phyloP scores from a whole-genome alignment of 768 basidiomycete genomes.

The Phanerodontia chrysosporium region DNA sequence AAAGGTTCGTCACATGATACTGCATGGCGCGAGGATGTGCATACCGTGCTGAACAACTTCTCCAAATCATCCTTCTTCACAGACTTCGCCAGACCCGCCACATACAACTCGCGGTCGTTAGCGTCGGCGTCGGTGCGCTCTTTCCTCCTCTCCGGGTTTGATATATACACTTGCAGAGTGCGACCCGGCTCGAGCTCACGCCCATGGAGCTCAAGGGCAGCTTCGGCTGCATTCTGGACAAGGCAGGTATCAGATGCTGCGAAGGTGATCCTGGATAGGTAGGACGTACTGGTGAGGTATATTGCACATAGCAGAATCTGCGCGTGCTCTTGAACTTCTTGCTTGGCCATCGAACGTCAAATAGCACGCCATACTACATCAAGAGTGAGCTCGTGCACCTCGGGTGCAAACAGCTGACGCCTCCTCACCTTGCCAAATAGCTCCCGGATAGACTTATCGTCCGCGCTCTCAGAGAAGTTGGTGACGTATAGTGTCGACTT shows the following conservation, averaged over 20 bases:
- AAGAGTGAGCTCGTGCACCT: neutral
- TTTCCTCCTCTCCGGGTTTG: slow-evolving; percentile 87
- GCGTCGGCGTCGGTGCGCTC: slow-evolving; percentile 87
- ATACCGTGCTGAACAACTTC: slow-evolving; percentile 72
- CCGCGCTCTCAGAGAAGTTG: slow-evolving; percentile 85
- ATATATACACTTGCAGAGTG: slow-evolving; percentile 73
- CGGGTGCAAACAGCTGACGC: neutral
- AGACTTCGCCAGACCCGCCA: slow-evolving; percentile 80
- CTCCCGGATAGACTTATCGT: slow-evolving; percentile 70
- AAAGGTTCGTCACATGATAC: neutral
- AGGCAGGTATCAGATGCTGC: neutral
- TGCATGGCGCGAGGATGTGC: neutral
- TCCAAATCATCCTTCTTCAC: slow-evolving; percentile 74
- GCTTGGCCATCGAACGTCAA: slow-evolving; percentile 97
- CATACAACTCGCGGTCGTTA: slow-evolving; percentile 80
- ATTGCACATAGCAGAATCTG: slow-evolving; percentile 94
- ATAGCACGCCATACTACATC: slow-evolving; percentile 78
- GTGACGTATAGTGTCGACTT: slow-evolving; percentile 92
- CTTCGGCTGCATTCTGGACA: slow-evolving; percentile 60
- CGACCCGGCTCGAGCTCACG: slow-evolving; percentile 68
- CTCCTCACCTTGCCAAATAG: slow-evolving; percentile 71
- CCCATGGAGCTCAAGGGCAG: slow-evolving; percentile 76
- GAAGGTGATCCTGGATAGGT: neutral
- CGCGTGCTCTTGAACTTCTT: slow-evolving; percentile 91
- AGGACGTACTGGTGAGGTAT: slow-evolving; percentile 68